Conservation (phyloP, 805 yeast species). For the Saccharomycopsis fibuligera region DNA sequence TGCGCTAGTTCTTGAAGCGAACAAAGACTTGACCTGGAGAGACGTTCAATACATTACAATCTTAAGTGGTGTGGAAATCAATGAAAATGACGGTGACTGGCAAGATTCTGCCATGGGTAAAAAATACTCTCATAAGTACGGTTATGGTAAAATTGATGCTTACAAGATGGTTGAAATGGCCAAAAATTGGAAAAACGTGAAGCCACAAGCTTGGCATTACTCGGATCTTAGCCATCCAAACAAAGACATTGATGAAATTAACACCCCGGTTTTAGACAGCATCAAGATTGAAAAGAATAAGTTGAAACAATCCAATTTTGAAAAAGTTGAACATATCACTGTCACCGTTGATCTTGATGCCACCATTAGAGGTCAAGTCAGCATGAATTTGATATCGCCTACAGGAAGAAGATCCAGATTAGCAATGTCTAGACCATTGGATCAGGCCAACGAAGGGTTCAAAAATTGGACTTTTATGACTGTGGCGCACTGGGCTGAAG, state of each 20-base stretch:
- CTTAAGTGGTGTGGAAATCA: conserved; percentile 60
- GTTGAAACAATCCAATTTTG: conserved; percentile 52
- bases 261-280: conserved; percentile 28
- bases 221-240: conserved; percentile 36
- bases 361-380: conserved; percentile 60
- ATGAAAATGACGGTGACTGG: conserved; percentile 63
- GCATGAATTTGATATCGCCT: conserved; percentile 67
- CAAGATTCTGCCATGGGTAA: conserved; percentile 63
- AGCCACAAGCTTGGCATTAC: conserved; percentile 83
- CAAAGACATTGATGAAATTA: conserved; percentile 20
- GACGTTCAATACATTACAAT: conserved; percentile 85
- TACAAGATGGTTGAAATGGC: conserved; percentile 67
- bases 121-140: conserved; percentile 77
- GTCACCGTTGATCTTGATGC: conserved; percentile 69
- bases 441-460: conserved; percentile 54
- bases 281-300: conserved; percentile 43
- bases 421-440: conserved; percentile 61
- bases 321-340: conserved; percentile 78
- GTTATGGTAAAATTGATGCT: conserved; percentile 90
- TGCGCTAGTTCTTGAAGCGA: conserved; percentile 71
- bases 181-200: conserved; percentile 71
- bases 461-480: conserved; percentile 87
- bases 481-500: conserved; percentile 97
- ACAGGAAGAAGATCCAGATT: conserved; percentile 64
- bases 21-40: conserved; percentile 91